Base-by-base conservation (phyloP, 225 moss, liverwort and hornwort genomes). In the Polytrichum commune region DNA sequence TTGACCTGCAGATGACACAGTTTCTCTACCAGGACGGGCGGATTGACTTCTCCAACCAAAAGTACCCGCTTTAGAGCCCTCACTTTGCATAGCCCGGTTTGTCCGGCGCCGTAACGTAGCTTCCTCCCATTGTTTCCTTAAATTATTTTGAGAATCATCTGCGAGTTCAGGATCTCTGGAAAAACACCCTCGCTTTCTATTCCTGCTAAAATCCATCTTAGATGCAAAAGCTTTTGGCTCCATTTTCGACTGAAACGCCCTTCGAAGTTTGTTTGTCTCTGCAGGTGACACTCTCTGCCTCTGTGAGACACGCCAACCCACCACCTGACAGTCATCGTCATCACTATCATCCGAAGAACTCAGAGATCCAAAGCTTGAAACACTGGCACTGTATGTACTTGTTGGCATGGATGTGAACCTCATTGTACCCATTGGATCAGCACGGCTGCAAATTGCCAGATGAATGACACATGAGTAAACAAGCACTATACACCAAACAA, bases 101-200 rank as follows among this genome's bases (percentile, higher is more conserved):
- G 91, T 90, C 32, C 93, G 82, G 53, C 93, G 88, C 70, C 80
- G 82, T 75, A 98, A 77, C 8, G 86, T 91, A 0, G 95, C 93
- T 23, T 87, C 93, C 83, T 98, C 98, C 98, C 98, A 98, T 68
- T 68, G 62, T 74, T 88, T 84, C 7, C 90, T 91, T 55, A 98
- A 74, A 5, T 72, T 82, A 30, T 87, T 78, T 29, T 98, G 95
- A 0, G 84, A 81, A 62, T 79, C 88, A 1, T 79, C 88, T 2
- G 82, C 58, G 20, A 89, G 78, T 71, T 92, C 90, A 8, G 83
- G 74, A 8, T 86, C 92, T 18, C 78, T 55, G 25, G 72, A 82
- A 18, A 84, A 84, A 58, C 80, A 83, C 8, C 75, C 80, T 27
- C 30, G 29, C 27, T 69, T 76, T 4, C 62, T 74, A 23, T 72